Evolutionary conservation across 441 rosid species (phyloP), one percentile per base, ranked within the genome.

Genomic region (Codiaeum variegatum): DNA sequence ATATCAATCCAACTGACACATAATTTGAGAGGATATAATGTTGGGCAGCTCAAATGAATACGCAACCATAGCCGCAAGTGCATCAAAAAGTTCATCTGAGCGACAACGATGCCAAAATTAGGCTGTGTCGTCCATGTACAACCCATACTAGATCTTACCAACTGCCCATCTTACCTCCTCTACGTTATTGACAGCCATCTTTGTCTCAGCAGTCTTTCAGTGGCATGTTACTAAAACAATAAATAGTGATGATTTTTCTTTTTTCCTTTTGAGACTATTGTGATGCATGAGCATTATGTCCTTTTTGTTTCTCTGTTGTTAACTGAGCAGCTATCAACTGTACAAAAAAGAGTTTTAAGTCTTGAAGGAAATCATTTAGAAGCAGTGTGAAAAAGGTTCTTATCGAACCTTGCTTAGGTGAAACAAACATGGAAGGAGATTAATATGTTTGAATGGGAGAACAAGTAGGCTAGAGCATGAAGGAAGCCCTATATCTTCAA

Each of bases 131-230:
- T 11, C 44, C 51, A 69, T 29, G 72, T 69, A 36, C 0, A 31
- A 69, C 55, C 62, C 49, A 69, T 44, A 69, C 47, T 52, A 69
- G 8, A 69, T 47, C 72, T 56, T 15, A 69, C 63, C 34, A 52
- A 69, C 73, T 55, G 66, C 49, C 66, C 67, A 60, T 61, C 36
- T 52, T 44, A 60, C 55, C 66, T 70, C 55, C 66, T 58, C 63
- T 70, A 70, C 40, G n/a, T n/a, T n/a, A n/a, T n/a, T n/a, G n/a
- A n/a, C n/a, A n/a, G n/a, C n/a, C n/a, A n/a, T n/a, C n/a, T n/a
- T n/a, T n/a, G n/a, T n/a, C n/a, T n/a, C n/a, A n/a, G n/a, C n/a
- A n/a, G n/a, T n/a, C n/a, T n/a, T n/a, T n/a, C n/a, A n/a, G n/a
- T n/a, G n/a, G n/a, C n/a, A n/a, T n/a, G n/a, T n/a, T n/a, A 71